phyloP scores from a whole-genome alignment of 805 yeast genomes.

The Wickerhamomyces mucosus region DNA sequence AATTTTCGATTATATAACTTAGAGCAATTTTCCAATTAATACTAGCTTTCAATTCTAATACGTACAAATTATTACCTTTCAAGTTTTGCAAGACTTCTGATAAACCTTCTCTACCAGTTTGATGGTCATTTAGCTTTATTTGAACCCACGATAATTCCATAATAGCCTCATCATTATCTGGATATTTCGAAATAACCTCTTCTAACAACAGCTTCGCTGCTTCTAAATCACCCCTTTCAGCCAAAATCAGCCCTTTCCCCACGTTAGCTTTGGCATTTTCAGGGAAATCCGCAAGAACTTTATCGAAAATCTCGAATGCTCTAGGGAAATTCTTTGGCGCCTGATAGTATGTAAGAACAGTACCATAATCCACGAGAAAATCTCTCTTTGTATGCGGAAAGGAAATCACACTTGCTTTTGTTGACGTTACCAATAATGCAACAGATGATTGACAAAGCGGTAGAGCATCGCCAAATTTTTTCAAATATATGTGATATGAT shows the following conservation, averaged over 20 bases:
- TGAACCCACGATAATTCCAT: conserved; percentile 76
- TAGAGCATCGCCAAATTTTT: conserved; percentile 56
- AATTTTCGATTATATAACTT: conserved; percentile 34
- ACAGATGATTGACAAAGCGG: conserved; percentile 54
- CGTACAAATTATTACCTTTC: conserved; percentile 41
- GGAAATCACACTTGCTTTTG: conserved; percentile 35
- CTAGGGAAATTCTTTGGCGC: conserved; percentile 80
- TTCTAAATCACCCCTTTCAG: conserved; percentile 50
- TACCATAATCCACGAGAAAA: conserved; percentile 58
- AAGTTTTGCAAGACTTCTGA: conserved; percentile 23
- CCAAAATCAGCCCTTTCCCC: conserved; percentile 73
- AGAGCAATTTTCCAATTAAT: conserved; percentile 69
- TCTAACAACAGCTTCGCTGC: conserved; percentile 47
- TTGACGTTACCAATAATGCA: conserved; percentile 38
- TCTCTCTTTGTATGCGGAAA: conserved; percentile 47
- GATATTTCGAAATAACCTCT: conserved; percentile 37
- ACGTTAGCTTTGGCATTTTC: conserved; percentile 52
- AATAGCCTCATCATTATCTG: conserved; percentile 49
- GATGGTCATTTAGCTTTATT: conserved; percentile 40
- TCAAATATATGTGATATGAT: conserved; percentile 45
- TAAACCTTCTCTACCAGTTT: conserved; percentile 44
- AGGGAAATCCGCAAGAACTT: conserved; percentile 38
- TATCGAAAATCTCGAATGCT: conserved; percentile 65
- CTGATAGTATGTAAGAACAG: conserved; percentile 73
- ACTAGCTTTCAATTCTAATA: conserved; percentile 48